These are phyloP conservation scores for Trichaptum fuscoviolaceum DNA, from an alignment of 768 basidiomycete genomes.

Conservation along the genomic window DNA sequence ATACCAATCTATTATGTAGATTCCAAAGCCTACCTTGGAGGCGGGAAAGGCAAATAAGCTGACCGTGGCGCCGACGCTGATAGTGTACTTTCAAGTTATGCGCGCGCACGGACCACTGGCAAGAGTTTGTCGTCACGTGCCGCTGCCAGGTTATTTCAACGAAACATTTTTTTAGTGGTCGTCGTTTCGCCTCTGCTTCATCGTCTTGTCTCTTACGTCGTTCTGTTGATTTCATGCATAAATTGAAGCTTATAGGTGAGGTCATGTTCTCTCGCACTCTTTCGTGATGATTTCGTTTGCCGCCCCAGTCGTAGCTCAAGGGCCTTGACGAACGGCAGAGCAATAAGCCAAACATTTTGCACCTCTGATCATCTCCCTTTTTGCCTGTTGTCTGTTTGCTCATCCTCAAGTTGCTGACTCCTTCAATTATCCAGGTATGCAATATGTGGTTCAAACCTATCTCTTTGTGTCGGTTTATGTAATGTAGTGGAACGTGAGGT, in stretches of 20 bases:
- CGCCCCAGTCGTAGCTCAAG: slow-evolving; percentile 68
- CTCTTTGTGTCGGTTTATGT: too few species aligned
- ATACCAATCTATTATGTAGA: neutral
- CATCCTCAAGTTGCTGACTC: slow-evolving; percentile 6
- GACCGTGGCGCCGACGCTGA: too few species aligned
- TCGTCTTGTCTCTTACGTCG: neutral
- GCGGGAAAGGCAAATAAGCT: too few species aligned
- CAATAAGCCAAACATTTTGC: slow-evolving; percentile 62
- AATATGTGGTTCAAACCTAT: too few species aligned
- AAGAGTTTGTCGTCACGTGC: neutral
- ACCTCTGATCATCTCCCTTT: slow-evolving; percentile 42
- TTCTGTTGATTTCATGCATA: too few species aligned
- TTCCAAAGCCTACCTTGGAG: neutral
- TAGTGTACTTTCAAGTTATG: neutral
- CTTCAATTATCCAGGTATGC: neutral
- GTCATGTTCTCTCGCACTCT: slow-evolving; percentile 13
- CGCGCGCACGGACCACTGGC: neutral
- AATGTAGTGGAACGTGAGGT: neutral
- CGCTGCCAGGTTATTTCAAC: neutral
- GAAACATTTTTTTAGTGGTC: neutral
- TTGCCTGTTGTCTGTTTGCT: neutral
- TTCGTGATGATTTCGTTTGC: slow-evolving; percentile 59
- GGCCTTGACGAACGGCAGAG: slow-evolving; percentile 63
- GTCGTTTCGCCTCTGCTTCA: neutral
- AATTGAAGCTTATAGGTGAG: too few species aligned